Evolutionary conservation across 2,329 filamentous ascomycete species (phyloP), one percentile per base, ranked within the genome.

Genomic region (Fusarium subglutinans): DNA sequence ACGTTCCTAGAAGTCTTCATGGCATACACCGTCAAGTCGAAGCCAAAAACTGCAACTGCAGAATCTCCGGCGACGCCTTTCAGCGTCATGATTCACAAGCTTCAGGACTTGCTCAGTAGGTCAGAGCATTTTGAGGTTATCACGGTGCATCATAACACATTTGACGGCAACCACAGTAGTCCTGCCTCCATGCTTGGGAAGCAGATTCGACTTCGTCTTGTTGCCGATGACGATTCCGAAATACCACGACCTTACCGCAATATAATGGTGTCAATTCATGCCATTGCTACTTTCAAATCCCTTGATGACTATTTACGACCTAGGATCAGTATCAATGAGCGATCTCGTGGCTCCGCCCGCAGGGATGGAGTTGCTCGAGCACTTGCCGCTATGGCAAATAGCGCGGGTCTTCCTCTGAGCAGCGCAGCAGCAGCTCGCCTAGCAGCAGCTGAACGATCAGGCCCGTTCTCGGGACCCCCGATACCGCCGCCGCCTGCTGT

Each of bases 81-180:
- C 82, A 96, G 95, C 79, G 90, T 97, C 59, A 88, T 99, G 81
- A 92, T 98, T 45, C 93, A 95, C 81, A 99, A 99, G 82, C 87
- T 99, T 38, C 96, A 99, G 83, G 96, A 99, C 84, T 86, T 99
- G 66, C 89, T 99, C 64, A 99, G 96, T 86, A 92, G 96, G 76
- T 97, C 96, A 40, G 96, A 99, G 85, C 95, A 98, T 85, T 99
- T 98, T 78, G 96, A 99, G 80, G 96, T 99, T 50, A 90, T 98
- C 70, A 99, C 96, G 13, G 95, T 98, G 63, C 94, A 97, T 81
- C 93, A 97, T 71, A 97, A 97, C 77, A 92, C 94, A 10, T 93
- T 96, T 76, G 96, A 98, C 80, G 94, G 93, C 61, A 97, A 94
- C 76, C 91, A 95, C 67, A 97, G 92, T 82, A 98, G 94, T 79